Evolutionary conservation across 78 protist genomes (phyloP).

Genomic region (Creolimax fragrantissima): DNA sequence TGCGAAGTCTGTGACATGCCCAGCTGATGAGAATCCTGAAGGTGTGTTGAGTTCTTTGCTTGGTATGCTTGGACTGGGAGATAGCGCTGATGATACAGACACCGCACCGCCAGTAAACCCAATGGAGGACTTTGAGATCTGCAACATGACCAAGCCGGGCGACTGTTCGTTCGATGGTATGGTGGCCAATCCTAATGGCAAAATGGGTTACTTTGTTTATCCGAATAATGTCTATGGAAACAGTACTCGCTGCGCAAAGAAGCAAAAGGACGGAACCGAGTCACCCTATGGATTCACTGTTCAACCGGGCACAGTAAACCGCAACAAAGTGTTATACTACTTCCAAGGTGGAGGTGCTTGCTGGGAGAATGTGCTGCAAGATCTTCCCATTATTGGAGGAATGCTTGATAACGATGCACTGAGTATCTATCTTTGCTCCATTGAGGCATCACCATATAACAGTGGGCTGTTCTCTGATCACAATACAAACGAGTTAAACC

Average conservation of each 20-base stretch:
- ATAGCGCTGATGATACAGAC: not conserved
- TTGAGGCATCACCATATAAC: not conserved
- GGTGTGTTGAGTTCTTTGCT: not conserved
- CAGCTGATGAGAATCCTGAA: not conserved
- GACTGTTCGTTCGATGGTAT: not conserved
- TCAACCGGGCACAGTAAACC: not conserved
- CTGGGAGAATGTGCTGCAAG: not conserved
- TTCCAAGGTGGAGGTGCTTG: constrained; percentile 15
- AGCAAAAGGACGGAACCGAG: not conserved
- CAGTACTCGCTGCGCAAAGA: not conserved
- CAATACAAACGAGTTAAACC: not conserved
- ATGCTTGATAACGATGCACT: not conserved
- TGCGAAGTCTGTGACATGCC: not conserved
- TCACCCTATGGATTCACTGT: constrained; percentile 3
- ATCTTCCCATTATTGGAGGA: not conserved
- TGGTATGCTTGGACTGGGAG: not conserved
- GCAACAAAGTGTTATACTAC: not conserved
- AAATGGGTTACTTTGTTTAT: not conserved
- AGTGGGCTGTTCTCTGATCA: not conserved
- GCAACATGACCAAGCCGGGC: not conserved
- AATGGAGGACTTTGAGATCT: not conserved
- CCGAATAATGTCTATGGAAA: not conserved
- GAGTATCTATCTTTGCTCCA: not conserved
- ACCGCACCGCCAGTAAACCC: not conserved
- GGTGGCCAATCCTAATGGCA: not conserved